phyloP scores from a whole-genome alignment of 192 early-diverging fungal genomes.

The Phlyctochytrium planicorne region DNA sequence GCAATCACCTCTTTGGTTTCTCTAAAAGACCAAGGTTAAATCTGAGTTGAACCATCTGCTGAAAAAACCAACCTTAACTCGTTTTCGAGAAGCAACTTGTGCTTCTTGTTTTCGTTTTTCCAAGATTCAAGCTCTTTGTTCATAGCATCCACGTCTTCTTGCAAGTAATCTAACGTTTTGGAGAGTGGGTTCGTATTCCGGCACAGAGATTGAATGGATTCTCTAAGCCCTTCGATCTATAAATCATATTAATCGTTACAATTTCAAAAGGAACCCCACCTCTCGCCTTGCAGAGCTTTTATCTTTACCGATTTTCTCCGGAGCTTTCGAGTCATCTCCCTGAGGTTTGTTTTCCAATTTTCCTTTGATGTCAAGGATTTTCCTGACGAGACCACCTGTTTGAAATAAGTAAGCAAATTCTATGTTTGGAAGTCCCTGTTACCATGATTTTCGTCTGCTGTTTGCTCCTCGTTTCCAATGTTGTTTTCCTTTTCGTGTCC shows the following conservation, averaged over 20 bases:
- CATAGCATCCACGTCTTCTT: constrained; percentile 64
- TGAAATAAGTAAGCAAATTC: constrained; percentile 6
- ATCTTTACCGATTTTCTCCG: constrained; percentile 29
- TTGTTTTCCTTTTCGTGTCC: constrained; percentile 26
- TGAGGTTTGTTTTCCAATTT: constrained; percentile 36
- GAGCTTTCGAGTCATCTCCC: constrained; percentile 6
- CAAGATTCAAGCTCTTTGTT: constrained; percentile 56
- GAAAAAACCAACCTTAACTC: constrained; percentile 37
- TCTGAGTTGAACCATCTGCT: constrained; percentile 6
- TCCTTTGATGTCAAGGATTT: constrained; percentile 51
- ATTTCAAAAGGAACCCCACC: constrained; percentile 18
- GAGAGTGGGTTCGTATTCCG: constrained; percentile 54
- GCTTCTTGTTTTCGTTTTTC: constrained; percentile 44
- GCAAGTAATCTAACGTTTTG: constrained; percentile 59
- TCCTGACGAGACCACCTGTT: constrained; percentile 50
- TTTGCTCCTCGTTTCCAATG: background rate
- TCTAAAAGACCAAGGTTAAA: too few species aligned
- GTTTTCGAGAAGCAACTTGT: constrained; percentile 28
- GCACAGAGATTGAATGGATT: constrained; percentile 50
- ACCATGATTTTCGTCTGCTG: constrained; percentile 45
- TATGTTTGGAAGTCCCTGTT: background rate
- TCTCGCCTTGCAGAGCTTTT: constrained; percentile 44
- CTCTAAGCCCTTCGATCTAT: constrained; percentile 47
- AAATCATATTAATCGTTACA: background rate
- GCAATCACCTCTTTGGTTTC: constrained; percentile 34